Conservation (phyloP, 2,329 filamentous ascomycete genomes). For the Gliomastix tumulicola region DNA sequence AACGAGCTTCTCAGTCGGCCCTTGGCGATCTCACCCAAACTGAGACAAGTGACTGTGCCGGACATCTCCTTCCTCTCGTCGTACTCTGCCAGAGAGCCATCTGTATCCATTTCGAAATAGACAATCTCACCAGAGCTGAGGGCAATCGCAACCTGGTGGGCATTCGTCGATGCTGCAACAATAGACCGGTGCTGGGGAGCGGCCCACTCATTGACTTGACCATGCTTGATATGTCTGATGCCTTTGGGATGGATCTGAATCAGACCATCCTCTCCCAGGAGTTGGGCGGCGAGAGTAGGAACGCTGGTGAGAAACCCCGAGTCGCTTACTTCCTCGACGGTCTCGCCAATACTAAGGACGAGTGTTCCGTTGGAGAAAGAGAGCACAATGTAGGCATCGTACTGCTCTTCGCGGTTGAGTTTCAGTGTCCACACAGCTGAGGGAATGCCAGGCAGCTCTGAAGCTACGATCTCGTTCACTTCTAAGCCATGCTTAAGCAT, state of each 20-base stretch:
- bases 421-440: conserved; percentile 95
- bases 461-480: conserved; percentile 93
- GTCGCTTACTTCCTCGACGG: conserved; percentile 90
- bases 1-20: conserved; percentile 86
- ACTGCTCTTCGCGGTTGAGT: conserved; percentile 71
- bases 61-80: conserved; percentile 94
- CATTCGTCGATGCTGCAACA: conserved; percentile 88
- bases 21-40: conserved; percentile 85
- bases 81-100: conserved; percentile 87
- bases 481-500: conserved; percentile 89
- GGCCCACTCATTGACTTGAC: conserved; percentile 85
- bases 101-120: conserved; percentile 94
- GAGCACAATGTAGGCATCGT: conserved; percentile 91
- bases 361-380: conserved; percentile 86
- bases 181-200: conserved; percentile 92
- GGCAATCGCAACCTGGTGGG: conserved; percentile 86
- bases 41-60: conserved; percentile 91
- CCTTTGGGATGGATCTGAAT: conserved; percentile 96
- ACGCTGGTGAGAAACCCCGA: conserved; percentile 87
- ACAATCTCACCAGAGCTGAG: conserved; percentile 94
- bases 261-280: conserved; percentile 86
- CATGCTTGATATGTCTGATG: conserved; percentile 78
- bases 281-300: conserved; percentile 85
- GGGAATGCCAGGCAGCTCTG: conserved; percentile 80
- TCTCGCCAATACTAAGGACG: conserved; percentile 92